A percentile compares a stretch with the other conserved stretches of the same genome.
Evolutionary conservation across 2,329 filamentous ascomycete species (phyloP).

Genomic region (Pestalotiopsis sp.): DNA sequence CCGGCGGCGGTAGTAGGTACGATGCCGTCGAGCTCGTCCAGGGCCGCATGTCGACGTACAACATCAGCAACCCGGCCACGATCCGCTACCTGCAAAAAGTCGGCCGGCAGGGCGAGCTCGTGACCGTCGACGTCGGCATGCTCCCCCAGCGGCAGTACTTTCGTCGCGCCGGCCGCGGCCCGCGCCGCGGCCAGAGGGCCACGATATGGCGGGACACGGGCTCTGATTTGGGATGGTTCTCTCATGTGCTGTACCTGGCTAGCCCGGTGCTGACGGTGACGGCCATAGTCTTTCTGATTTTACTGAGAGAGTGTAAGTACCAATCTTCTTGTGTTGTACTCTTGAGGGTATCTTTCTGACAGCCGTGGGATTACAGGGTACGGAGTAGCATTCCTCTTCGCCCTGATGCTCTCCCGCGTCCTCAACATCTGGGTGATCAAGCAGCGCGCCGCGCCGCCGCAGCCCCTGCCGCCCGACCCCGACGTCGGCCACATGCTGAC

Average conservation of each 20-base stretch:
- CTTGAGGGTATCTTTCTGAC: background rate
- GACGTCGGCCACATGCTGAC: constrained; percentile 27
- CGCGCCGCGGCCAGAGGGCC: constrained; percentile 23
- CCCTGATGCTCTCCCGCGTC: constrained; percentile 55
- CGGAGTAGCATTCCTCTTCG: constrained; percentile 47
- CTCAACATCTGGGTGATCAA: constrained; percentile 61
- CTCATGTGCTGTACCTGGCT: constrained; percentile 49
- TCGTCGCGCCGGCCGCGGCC: constrained; percentile 24
- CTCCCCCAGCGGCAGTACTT: constrained; percentile 42
- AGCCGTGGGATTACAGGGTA: constrained; percentile 37
- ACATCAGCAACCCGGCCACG: constrained; percentile 53
- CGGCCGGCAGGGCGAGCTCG: constrained; percentile 54
- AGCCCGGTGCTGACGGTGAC: constrained; percentile 47
- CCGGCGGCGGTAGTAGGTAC: constrained; percentile 29
- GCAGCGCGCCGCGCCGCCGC: constrained; percentile 38
- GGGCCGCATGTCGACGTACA: constrained; percentile 32
- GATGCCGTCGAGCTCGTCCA: constrained; percentile 37
- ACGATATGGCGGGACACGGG: constrained; percentile 31
- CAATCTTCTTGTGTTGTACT: background rate
- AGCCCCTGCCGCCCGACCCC: constrained; percentile 16
- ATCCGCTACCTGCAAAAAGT: constrained; percentile 57
- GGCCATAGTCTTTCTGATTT: constrained; percentile 44
- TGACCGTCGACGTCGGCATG: constrained; percentile 59
- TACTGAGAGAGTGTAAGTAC: constrained; percentile 48
- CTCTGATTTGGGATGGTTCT: constrained; percentile 45